Base-by-base conservation (phyloP, 2,329 filamentous ascomycete genomes). In the Colletotrichum cereale region DNA sequence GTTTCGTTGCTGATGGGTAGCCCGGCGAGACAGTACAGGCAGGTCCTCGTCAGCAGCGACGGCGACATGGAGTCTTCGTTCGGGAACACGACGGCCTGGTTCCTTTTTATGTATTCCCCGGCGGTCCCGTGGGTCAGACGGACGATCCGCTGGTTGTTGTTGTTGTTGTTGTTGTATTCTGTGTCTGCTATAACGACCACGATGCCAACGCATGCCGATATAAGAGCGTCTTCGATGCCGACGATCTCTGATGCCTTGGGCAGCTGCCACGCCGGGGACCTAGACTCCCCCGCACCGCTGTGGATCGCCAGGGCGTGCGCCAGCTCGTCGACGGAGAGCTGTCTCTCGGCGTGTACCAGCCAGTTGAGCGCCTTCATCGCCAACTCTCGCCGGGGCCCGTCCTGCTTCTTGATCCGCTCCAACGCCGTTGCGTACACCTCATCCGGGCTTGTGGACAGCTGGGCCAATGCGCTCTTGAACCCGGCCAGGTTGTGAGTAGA, bases 161-260 rank as follows among this genome's bases (percentile, higher is more conserved):
- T n/a, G n/a, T n/a, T n/a, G n/a, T n/a, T n/a, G n/a, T n/a, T n/a
- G n/a, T n/a, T n/a, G n/a, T n/a, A n/a, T n/a, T n/a, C 21, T 2
- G 24, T 14, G 10, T 18, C 47, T 2, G 52, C 1, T 1, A 56
- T 14, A 3, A 62, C 50, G 8, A 67, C 53, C 6, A 64, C 53
- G 5, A 69, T 38, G 12, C 66, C 66, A 16, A 62, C 62, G 24
- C 61, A 69, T 21, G 55, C 66, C 10, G 66, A 52, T 21, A 61
- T 21, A 1, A 67, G 36, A n/a, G 40, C 48, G 10, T 67, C 57
- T 24, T 62, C 57, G 3, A 26, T 31, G 8, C 65, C 62, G 8
- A 48, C 10, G 3, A 40, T 62, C 1, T 67, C 50, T 3, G 57
- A 56, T 2, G 65, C 38, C 16, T 16, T 47, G 24, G 57, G 57